Conservation (phyloP, 2,329 filamentous ascomycete species). For the Fusarium gaditjirri region DNA sequence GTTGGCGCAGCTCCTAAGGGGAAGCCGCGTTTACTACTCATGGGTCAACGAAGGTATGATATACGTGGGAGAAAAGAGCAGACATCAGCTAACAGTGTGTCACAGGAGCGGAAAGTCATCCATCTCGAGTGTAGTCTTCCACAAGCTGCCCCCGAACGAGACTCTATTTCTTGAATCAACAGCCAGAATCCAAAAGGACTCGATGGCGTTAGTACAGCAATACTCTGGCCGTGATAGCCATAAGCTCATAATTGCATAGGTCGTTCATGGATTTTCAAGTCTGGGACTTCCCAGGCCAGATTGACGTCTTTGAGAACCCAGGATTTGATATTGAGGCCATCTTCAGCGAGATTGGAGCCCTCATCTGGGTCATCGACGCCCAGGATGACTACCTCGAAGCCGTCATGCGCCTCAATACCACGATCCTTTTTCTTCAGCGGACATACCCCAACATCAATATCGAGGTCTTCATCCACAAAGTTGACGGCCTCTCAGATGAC, state of each 20-base stretch:
- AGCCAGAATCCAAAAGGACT: conserved; percentile 91
- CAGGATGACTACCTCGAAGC: conserved; percentile 98
- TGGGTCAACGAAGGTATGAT: conserved; percentile 90
- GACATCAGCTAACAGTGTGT: conserved; percentile 1
- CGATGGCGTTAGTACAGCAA: conserved; percentile 79
- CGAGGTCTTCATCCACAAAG: conserved; percentile 99
- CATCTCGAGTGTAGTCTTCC: conserved; percentile 98
- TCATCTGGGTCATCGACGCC: conserved; percentile 99
- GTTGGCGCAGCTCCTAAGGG: conserved; percentile 62
- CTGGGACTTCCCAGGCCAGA: conserved; percentile 95
- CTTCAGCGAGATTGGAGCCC: conserved; percentile 90
- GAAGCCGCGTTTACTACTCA: conserved; percentile 88
- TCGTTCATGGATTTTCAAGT: conserved; percentile 99
- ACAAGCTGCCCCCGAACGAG: conserved; percentile 95
- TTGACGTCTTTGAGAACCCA: conserved; percentile 87
- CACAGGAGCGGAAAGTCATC: conserved; percentile 95
- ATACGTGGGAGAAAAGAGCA: background rate
- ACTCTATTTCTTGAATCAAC: conserved; percentile 97
- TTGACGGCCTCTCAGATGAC: conserved; percentile 96
- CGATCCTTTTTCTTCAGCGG: conserved; percentile 88
- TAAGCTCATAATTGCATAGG: conserved; percentile 56
- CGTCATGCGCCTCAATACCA: conserved; percentile 85
- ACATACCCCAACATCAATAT: conserved; percentile 94
- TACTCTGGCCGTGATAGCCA: background rate
- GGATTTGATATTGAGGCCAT: conserved; percentile 92